Conservation (phyloP, 2,329 filamentous ascomycete species). For the Lecanicillium sp. region DNA sequence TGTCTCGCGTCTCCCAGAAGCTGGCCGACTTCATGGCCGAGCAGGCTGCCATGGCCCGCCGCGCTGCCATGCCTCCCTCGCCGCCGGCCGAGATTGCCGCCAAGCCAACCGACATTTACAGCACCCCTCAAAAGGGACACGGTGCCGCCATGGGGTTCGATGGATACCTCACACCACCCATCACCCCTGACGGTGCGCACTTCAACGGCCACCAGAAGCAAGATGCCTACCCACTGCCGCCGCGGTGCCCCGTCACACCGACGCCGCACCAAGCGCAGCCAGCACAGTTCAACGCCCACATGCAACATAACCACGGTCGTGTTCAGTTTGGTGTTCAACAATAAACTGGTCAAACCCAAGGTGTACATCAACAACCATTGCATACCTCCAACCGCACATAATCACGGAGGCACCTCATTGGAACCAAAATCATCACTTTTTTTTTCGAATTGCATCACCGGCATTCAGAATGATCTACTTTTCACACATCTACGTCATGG, state of each 20-base stretch:
- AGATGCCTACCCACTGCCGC: constrained; percentile 39
- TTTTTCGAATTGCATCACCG: constrained; percentile 10
- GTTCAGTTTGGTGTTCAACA: constrained; percentile 35
- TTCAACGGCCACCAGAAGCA: constrained; percentile 40
- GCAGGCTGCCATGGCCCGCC: constrained; percentile 48
- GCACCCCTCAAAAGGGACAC: constrained; percentile 71
- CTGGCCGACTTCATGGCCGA: constrained; percentile 52
- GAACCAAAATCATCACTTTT: constrained; percentile 3
- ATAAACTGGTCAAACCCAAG: constrained; percentile 16
- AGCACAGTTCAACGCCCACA: constrained; percentile 22
- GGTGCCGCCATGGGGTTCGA: constrained; percentile 56
- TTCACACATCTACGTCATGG: constrained; percentile 33
- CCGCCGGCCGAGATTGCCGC: constrained; percentile 46
- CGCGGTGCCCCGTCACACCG: constrained; percentile 55
- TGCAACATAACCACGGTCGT: constrained; percentile 29
- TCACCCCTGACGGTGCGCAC: constrained; percentile 66
- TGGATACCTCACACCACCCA: constrained; percentile 78
- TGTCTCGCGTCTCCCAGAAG: constrained; percentile 46
- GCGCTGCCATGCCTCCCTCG: constrained; percentile 46
- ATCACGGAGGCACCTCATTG: constrained; percentile 6
- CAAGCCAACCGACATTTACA: constrained; percentile 57
- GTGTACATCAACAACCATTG: constrained; percentile 2
- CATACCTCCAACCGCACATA: constrained; percentile 7
- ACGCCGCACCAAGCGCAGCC: constrained; percentile 42
- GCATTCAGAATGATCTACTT: constrained; percentile 26